Evolutionary conservation across 352 stramenopile species (phyloP).

Genomic region (Globisporangium yorkense): DNA sequence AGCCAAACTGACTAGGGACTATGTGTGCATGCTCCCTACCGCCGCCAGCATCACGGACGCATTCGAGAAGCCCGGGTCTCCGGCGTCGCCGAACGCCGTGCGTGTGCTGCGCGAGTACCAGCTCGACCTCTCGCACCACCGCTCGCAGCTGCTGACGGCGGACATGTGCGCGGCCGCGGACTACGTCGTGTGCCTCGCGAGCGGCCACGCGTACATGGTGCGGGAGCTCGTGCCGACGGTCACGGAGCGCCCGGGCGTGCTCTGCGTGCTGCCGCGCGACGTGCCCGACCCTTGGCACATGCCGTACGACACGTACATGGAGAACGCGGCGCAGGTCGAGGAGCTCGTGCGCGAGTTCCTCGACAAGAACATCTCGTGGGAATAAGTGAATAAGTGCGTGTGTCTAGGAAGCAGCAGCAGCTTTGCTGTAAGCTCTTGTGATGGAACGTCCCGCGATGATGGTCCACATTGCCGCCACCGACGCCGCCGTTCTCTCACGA

Average conservation of each 20-base stretch:
- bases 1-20: background rate
- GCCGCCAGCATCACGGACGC: conserved; percentile 53
- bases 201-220: conserved; percentile 54
- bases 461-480: too few species aligned
- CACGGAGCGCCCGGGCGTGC: conserved; percentile 47
- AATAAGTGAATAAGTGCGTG: conserved; percentile 1
- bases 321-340: conserved; percentile 69
- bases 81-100: conserved; percentile 52
- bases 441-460: background rate
- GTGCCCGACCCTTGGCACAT: conserved; percentile 81
- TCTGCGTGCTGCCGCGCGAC: conserved; percentile 55
- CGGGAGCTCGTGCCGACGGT: conserved; percentile 54
- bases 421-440: too few species aligned
- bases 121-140: conserved; percentile 61
- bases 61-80: conserved; percentile 61
- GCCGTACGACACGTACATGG: conserved; percentile 79
- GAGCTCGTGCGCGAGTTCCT: conserved; percentile 75
- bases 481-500: too few species aligned
- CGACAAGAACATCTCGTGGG: conserved; percentile 45
- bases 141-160: conserved; percentile 59
- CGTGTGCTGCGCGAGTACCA: conserved; percentile 73
- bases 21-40: background rate
- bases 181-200: conserved; percentile 71
- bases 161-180: conserved; percentile 60
- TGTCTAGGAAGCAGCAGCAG: too few species aligned